phyloP scores from a whole-genome alignment of 495 filamentous ascomycete genomes.

The Entonaema liquescens region DNA sequence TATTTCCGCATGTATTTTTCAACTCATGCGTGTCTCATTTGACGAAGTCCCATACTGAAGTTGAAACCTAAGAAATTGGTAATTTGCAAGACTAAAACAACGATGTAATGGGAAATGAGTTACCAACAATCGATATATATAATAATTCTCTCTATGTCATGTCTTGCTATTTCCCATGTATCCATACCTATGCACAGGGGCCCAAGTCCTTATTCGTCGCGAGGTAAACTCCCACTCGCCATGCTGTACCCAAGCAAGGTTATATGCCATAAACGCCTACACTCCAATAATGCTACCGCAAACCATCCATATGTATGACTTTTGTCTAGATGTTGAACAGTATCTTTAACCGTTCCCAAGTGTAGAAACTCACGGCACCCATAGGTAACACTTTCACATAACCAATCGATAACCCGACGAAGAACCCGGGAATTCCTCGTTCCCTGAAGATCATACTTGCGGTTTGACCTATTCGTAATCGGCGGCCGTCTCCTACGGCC shows the following conservation, averaged over 20 bases:
- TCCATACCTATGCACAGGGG: slow-evolving; percentile 5
- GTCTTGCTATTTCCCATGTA: slow-evolving; percentile 8
- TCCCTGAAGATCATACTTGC: slow-evolving; percentile 75
- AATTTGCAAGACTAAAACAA: neutral
- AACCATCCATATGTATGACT: slow-evolving; percentile 9
- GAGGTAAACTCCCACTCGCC: slow-evolving; percentile 12
- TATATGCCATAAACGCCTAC: slow-evolving; percentile 37
- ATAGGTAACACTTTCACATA: slow-evolving; percentile 95
- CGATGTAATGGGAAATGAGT: neutral
- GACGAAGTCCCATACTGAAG: neutral
- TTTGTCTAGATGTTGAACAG: slow-evolving; percentile 71
- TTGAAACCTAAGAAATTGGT: neutral
- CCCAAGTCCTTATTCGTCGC: slow-evolving; percentile 6
- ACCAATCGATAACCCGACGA: slow-evolving; percentile 90
- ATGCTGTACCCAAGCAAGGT: slow-evolving; percentile 25
- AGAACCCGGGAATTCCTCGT: slow-evolving; percentile 83
- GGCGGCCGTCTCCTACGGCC: slow-evolving; percentile 86
- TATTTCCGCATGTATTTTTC: neutral
- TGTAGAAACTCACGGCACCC: slow-evolving; percentile 78
- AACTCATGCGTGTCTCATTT: neutral
- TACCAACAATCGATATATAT: neutral
- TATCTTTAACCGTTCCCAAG: slow-evolving; percentile 83
- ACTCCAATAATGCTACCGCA: slow-evolving; percentile 32
- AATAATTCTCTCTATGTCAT: slow-evolving; percentile 27
- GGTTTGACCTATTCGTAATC: slow-evolving; percentile 81